These are phyloP conservation scores for Pseudohyphozyma bogoriensis DNA, from an alignment of 768 basidiomycete species.

Conservation along the genomic window DNA sequence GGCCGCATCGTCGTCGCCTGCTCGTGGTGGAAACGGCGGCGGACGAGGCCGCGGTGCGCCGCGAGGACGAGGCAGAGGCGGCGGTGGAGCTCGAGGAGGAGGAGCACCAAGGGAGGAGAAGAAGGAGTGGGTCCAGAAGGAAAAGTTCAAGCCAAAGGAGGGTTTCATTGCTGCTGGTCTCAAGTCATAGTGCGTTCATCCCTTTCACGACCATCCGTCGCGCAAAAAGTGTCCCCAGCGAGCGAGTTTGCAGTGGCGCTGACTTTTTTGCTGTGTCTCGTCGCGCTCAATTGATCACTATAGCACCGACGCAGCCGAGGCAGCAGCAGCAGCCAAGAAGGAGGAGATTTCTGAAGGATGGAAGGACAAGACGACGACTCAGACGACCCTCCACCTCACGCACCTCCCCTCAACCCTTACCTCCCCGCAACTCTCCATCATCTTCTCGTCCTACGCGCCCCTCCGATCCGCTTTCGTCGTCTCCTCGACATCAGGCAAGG, in stretches of 20 bases:
- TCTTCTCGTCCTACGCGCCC: slow-evolving; percentile 92
- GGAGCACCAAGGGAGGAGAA: not conserved
- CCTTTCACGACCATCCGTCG: not conserved
- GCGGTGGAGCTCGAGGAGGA: not conserved
- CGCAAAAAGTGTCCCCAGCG: too few species aligned
- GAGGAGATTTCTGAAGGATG: not conserved
- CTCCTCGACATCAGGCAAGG: slow-evolving; percentile 50
- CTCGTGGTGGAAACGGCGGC: slow-evolving; percentile 7
- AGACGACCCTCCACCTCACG: slow-evolving; percentile 77
- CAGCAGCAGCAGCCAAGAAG: not conserved
- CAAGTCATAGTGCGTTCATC: slow-evolving; percentile 21
- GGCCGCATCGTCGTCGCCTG: not conserved
- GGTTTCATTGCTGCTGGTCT: slow-evolving; percentile 24
- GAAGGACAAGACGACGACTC: slow-evolving; percentile 10
- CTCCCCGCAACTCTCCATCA: slow-evolving; percentile 75
- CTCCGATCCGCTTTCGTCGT: slow-evolving; percentile 91
- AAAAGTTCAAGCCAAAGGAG: slow-evolving; percentile 26
- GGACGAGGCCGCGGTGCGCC: slow-evolving; percentile 5
- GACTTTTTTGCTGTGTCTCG: not conserved
- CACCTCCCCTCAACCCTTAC: slow-evolving; percentile 86
- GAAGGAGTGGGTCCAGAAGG: slow-evolving; percentile 19
- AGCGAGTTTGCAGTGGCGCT: too few species aligned
- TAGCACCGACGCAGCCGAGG: slow-evolving; percentile 23
- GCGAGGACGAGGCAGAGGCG: not conserved
- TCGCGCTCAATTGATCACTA: not conserved